Conservation (phyloP, 2,329 filamentous ascomycete genomes). For the Penicillium fuscoglaucum region DNA sequence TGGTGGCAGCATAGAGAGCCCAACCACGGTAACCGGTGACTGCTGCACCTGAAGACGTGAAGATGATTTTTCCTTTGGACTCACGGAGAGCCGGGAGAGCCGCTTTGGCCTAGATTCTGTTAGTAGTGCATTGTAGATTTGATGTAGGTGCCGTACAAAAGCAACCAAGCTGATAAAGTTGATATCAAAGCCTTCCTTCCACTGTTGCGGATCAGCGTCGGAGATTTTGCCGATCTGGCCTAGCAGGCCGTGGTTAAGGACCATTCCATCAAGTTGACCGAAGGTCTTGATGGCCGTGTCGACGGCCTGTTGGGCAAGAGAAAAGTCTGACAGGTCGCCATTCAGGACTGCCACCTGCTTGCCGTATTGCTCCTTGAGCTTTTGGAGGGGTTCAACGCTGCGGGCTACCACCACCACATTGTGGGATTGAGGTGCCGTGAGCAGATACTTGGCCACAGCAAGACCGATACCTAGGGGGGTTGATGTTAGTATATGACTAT, state of each 20-base stretch:
- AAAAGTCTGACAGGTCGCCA: constrained; percentile 58
- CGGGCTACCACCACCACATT: constrained; percentile 62
- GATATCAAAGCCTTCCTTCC: constrained; percentile 73
- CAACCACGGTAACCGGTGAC: constrained; percentile 36
- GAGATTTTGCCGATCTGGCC: constrained; percentile 71
- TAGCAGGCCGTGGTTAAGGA: constrained; percentile 85
- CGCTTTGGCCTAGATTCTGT: constrained; percentile 29
- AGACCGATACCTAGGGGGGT: constrained; percentile 58
- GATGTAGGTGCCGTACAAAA: constrained; percentile 57
- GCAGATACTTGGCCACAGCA: constrained; percentile 60
- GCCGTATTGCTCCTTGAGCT: constrained; percentile 55
- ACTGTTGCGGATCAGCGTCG: constrained; percentile 68
- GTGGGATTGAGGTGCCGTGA: constrained; percentile 50
- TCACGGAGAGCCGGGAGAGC: constrained; percentile 35
- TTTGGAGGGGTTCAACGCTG: constrained; percentile 53
- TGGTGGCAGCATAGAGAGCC: constrained; percentile 40
- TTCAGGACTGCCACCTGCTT: constrained; percentile 57
- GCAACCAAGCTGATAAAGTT: constrained; percentile 85
- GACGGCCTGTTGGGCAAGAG: constrained; percentile 61
- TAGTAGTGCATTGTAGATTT: neutral
- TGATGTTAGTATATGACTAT: constrained; percentile 2
- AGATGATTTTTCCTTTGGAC: constrained; percentile 38
- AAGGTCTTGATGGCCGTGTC: constrained; percentile 67
- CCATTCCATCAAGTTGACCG: constrained; percentile 72
- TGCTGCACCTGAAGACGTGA: constrained; percentile 40